Percentiles rank a stretch among this genome's conserved stretches.
Evolutionary conservation across 768 basidiomycete species (phyloP).

Genomic region (Solioccasus polychromus): DNA sequence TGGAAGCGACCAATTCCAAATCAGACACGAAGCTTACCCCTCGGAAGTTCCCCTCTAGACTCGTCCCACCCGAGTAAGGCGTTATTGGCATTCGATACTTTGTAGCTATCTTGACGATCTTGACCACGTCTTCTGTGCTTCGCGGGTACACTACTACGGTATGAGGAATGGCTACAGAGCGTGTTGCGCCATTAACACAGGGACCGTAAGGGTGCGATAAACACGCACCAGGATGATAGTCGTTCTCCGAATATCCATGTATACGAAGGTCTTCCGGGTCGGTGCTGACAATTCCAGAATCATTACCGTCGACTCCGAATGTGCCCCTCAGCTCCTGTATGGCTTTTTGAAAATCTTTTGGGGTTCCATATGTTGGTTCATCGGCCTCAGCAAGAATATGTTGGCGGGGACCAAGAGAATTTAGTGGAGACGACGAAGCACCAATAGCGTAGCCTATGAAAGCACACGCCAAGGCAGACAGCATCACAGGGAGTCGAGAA

Average conservation of each 20-base stretch:
- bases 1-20: too few relatives aligned
- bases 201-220: too few relatives aligned
- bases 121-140: conserved; percentile 81
- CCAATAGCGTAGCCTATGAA: too few relatives aligned
- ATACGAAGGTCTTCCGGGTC: conserved; percentile 47
- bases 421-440: too few relatives aligned
- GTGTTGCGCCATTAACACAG: too few relatives aligned
- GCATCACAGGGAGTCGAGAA: too few relatives aligned
- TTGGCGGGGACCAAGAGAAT: too few relatives aligned
- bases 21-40: too few relatives aligned
- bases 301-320: conserved; percentile 28
- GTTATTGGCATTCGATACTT: conserved; percentile 76
- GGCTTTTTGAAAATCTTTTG: conserved; percentile 50
- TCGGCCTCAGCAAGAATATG: too few relatives aligned
- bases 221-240: conserved; percentile 47
- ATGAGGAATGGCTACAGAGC: conserved; percentile 39
- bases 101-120: conserved; percentile 70
- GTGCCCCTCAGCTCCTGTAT: conserved; percentile 45
- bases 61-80: conserved; percentile 80
- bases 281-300: conserved; percentile 39
- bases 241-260: conserved; percentile 56
- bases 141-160: conserved; percentile 63
- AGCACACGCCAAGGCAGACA: too few relatives aligned
- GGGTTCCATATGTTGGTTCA: conserved; percentile 45
- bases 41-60: conserved; percentile 73